phyloP scores from a whole-genome alignment of 495 filamentous ascomycete species.

The Barbatosphaeria neglecta region DNA sequence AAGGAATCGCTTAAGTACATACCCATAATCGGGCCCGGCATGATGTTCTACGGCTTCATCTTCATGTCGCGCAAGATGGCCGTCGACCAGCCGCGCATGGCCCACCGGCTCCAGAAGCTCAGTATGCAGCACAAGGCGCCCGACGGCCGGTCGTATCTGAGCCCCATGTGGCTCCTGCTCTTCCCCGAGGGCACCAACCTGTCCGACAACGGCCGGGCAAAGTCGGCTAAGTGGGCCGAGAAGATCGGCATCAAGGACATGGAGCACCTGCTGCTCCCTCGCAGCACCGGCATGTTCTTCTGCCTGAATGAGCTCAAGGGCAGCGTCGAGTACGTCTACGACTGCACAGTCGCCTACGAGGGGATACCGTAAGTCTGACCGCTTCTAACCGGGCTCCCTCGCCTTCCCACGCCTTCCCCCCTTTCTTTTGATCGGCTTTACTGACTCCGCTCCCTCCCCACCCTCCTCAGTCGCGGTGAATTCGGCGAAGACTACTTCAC shows the following conservation, averaged over 20 bases:
- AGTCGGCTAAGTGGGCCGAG: conserved; percentile 55
- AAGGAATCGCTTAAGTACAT: conserved; percentile 73
- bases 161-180: conserved; percentile 80
- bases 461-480: conserved; percentile 41
- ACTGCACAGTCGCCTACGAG: conserved; percentile 79
- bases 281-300: conserved; percentile 65
- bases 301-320: conserved; percentile 59
- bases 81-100: conserved; percentile 59
- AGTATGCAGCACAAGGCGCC: conserved; percentile 41
- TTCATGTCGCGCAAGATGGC: conserved; percentile 77
- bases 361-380: conserved; percentile 52
- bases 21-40: conserved; percentile 63
- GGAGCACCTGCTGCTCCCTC: conserved; percentile 57
- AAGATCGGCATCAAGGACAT: conserved; percentile 56
- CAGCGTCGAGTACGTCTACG: conserved; percentile 71
- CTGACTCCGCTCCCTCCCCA: conserved; percentile 9
- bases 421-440: neutral
- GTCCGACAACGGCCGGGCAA: conserved; percentile 49
- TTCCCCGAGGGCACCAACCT: conserved; percentile 80
- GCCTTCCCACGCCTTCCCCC: too few species aligned
- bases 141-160: conserved; percentile 37
- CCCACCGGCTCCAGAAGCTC: conserved; percentile 57
- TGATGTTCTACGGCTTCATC: conserved; percentile 75
- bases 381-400: too few species aligned
- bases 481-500: conserved; percentile 72